Base-by-base conservation (phyloP, 805 yeast species). In the Barnettozyma botsteinii region DNA sequence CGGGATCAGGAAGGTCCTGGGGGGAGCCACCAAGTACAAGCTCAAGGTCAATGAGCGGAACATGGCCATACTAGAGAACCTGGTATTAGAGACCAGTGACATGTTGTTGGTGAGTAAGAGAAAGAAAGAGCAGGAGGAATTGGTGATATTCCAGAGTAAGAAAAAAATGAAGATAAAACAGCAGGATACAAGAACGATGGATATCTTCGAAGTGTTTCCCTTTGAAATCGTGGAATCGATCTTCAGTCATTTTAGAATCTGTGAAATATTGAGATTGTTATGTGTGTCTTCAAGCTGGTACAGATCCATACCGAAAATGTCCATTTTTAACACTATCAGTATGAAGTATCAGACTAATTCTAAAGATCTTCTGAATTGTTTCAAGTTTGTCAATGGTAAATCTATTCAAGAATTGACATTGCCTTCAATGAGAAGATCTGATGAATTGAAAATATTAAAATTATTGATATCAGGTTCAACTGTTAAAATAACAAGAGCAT, bases 281-380 rank as follows among this genome's bases (percentile, higher is more conserved):
- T 19, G 20, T 15, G 44, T 54, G 8, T 53, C 48, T 1, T 35
- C 35, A 12, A 17, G 5, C 4, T 56, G 60, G 60, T 29, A 49
- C n/a, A 15, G 23, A 2, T 14, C 35, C 4, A 34, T 54, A 1
- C 30, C 43, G 1, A 24, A 28, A 7, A 35, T 51, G 10, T 42
- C 54, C 5, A 29, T 54, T 9, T 53, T 41, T 32, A 44, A 50
- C 22, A 27, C 38, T 11, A 27, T 56, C 12, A 27, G 24, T 1
- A 31, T 56, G 26, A 24, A 39, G 4, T 31, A 43, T 11, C 36
- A 50, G 24, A 20, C 40, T 4, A 40, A 48, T 2, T 9, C 40
- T 1, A 47, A 34, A 24, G 56, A 54, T 24, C 33, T 56, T 1
- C 29, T 40, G 3, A 46, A 33, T 29, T 54, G 57, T 33, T 41